Evolutionary conservation across 2,329 filamentous ascomycete species (phyloP), one percentile per base, ranked within the genome.

Genomic region (Fusarium caatingaense): DNA sequence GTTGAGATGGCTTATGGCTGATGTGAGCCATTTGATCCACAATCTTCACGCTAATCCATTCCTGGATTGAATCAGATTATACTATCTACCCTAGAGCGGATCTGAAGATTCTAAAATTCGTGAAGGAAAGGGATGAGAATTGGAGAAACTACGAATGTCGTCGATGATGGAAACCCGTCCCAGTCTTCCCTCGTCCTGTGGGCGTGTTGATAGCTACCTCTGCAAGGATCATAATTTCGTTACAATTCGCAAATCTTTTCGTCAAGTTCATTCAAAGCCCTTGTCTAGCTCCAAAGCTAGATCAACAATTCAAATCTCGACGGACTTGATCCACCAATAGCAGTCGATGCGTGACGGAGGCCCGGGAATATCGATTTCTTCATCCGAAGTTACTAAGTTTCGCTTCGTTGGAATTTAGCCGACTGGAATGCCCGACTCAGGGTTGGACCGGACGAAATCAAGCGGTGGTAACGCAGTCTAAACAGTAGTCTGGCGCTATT

Each of bases 11-110:
- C 47, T 60, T 53, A 57, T 75, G 71, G 71, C 73, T 75, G 69
- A 75, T 64, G 59, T 75, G 68, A 75, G 73, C 73, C 73, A 75
- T 56, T 23, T 12, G 37, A 21, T 28, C 68, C 65, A 64, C 64
- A 54, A 27, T 41, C n/a, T 23, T 34, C 34, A 44, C 44, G 25
- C 34, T 56, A 65, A 53, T 48, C 60, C 51, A 46, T 54, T 60
- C 28, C 10, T 46, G 58, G 32, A 46, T 15, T 20, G 20, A 20
- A 32, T 18, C n/a, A 2, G 13, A 18, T 5, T 16, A 10, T 11
- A 8, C 2, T 4, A 18, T 8, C 18, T 66, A 66, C 63, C 64
- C 60, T 68, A 15, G 25, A 63, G 42, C 5, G 4, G 3, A 16
- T 16, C 5, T 1, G 13, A 2, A 12, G 6, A 4, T 15, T 15